phyloP scores from a whole-genome alignment of 2,329 filamentous ascomycete species.

The Ilyonectria robusta region DNA sequence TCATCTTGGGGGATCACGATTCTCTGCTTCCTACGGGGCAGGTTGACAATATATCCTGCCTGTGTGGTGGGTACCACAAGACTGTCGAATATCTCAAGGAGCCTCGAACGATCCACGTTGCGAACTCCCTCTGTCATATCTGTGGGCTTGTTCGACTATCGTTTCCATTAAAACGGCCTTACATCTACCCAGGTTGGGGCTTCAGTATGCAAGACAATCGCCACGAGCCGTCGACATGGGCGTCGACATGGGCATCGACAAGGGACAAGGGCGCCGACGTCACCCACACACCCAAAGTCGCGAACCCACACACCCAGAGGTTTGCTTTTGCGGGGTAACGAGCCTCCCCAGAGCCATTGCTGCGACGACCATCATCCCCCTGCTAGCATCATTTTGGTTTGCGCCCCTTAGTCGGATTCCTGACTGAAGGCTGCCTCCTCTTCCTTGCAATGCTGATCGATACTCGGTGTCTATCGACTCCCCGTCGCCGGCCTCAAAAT shows the following conservation, averaged over 20 bases:
- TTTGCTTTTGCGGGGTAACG: conserved; percentile 42
- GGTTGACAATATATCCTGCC: no score
- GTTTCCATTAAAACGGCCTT: neutral
- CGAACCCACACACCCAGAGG: conserved; percentile 10
- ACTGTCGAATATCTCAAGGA: no score
- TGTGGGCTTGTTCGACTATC: neutral
- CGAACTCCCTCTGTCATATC: no score
- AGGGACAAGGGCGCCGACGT: conserved; percentile 33
- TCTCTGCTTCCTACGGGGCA: no score
- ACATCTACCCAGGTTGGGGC: neutral
- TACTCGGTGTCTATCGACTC: neutral
- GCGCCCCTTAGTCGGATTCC: conserved; percentile 5
- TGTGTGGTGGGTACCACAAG: no score
- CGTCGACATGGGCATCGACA: conserved; percentile 1
- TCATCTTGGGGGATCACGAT: neutral
- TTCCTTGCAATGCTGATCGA: conserved; percentile 3
- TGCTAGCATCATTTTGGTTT: conserved; percentile 18
- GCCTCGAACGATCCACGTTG: no score
- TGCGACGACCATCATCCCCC: conserved; percentile 8
- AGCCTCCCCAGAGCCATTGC: conserved; percentile 17
- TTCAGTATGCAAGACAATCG: neutral
- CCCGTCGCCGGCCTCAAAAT: neutral
- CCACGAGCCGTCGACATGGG: conserved; percentile 5
- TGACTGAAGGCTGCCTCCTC: conserved; percentile 2
- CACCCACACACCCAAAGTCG: conserved; percentile 32